Percentiles rank a stretch among this genome's conserved stretches.
Conservation (phyloP, 371 early-diverging fungal genomes). For the Coemansia sp. region DNA sequence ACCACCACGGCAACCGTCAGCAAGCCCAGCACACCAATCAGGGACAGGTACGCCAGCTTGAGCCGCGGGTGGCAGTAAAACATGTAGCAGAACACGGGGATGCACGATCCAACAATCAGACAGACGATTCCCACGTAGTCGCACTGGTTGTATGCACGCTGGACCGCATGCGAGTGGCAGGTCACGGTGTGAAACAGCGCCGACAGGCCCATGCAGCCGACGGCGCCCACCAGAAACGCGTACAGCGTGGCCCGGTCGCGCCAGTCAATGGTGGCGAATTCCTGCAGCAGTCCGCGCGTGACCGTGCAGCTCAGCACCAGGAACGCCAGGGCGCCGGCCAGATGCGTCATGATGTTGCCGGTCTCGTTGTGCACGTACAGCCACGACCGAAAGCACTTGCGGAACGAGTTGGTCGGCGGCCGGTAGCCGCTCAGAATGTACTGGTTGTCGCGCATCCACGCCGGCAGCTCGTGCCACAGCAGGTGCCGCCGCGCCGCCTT, state of each 20-base stretch:
- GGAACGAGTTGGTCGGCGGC: slow-evolving; percentile 69
- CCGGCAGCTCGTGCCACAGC: slow-evolving; percentile 61
- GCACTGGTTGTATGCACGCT: slow-evolving; percentile 72
- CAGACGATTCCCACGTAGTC: slow-evolving; percentile 92
- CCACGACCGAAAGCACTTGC: slow-evolving; percentile 67
- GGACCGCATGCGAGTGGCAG: slow-evolving; percentile 81
- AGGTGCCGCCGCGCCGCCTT: slow-evolving; percentile 17
- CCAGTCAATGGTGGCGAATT: slow-evolving; percentile 56
- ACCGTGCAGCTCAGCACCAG: slow-evolving; percentile 57
- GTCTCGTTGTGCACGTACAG: slow-evolving; percentile 89
- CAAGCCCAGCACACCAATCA: slow-evolving; percentile 64
- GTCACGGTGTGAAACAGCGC: slow-evolving; percentile 80
- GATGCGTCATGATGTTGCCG: slow-evolving; percentile 87
- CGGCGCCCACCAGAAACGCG: slow-evolving; percentile 68
- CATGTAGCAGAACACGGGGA: slow-evolving; percentile 70
- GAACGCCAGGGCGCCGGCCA: slow-evolving; percentile 69
- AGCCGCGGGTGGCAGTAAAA: slow-evolving; percentile 67
- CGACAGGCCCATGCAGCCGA: slow-evolving; percentile 76
- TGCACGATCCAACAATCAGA: slow-evolving; percentile 77
- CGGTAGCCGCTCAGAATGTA: slow-evolving; percentile 78
- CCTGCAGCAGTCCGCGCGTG: slow-evolving; percentile 50
- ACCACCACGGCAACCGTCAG: slow-evolving; percentile 58
- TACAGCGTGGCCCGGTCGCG: slow-evolving; percentile 67
- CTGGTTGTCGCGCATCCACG: slow-evolving; percentile 75
- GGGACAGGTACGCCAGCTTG: slow-evolving; percentile 63